Percentiles rank a stretch among this genome's conserved stretches.
Conservation (phyloP, 345 rosid species). For the Firmiana major region DNA sequence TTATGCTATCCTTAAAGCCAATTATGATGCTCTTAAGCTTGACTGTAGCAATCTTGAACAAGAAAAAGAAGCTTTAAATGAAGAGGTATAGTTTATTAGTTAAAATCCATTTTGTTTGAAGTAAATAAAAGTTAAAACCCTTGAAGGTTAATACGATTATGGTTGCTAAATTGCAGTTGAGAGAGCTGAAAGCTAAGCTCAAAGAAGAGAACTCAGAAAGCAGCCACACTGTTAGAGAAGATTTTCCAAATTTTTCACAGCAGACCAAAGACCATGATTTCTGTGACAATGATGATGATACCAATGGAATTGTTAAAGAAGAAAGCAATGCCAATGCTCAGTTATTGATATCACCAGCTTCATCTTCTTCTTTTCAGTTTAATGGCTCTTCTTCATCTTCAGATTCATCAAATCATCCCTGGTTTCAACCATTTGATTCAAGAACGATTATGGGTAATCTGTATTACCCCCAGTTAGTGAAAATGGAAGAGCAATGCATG, state of each 20-base stretch:
- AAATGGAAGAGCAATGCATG: slow-evolving; percentile 40
- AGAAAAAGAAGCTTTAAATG: slow-evolving; percentile 35
- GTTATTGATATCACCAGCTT: slow-evolving; percentile 18
- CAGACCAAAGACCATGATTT: slow-evolving; percentile 27
- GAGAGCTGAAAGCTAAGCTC: slow-evolving; percentile 46
- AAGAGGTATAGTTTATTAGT: slow-evolving; percentile 29
- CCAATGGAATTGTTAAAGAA: slow-evolving; percentile 9
- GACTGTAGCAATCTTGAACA: slow-evolving; percentile 40
- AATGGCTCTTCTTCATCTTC: slow-evolving; percentile 26
- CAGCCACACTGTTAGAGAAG: slow-evolving; percentile 32
- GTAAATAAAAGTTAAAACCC: not conserved
- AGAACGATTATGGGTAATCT: slow-evolving; percentile 19
- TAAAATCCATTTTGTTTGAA: not conserved
- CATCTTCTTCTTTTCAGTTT: slow-evolving; percentile 21
- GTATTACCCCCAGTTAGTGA: slow-evolving; percentile 31
- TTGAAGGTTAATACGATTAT: not conserved
- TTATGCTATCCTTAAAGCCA: slow-evolving; percentile 39
- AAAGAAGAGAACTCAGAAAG: slow-evolving; percentile 32
- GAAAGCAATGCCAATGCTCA: slow-evolving; percentile 22
- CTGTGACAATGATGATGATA: slow-evolving; percentile 12
- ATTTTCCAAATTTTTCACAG: slow-evolving; percentile 29
- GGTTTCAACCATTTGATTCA: slow-evolving; percentile 34
- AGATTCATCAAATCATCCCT: slow-evolving; percentile 23
- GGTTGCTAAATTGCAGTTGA: slow-evolving; percentile 34
- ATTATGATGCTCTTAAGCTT: slow-evolving; percentile 45